A percentile compares a stretch with the other conserved stretches of the same genome.
Conservation (phyloP, 2,329 filamentous ascomycete genomes). For the Fusarium odoratissimum region DNA sequence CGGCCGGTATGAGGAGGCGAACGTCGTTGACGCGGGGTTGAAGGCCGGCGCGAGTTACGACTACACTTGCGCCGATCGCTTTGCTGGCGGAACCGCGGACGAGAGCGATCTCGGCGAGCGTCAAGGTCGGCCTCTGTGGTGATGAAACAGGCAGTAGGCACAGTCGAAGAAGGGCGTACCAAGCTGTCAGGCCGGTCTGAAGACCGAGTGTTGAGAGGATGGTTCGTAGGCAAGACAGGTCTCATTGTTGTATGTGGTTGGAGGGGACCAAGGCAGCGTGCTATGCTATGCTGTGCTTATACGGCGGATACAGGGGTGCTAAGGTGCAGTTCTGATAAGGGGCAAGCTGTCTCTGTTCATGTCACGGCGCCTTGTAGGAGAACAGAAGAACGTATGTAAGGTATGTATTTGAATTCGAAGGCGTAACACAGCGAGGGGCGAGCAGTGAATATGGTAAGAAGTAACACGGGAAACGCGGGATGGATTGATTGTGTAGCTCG, state of each 20-base stretch:
- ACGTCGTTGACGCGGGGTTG: slow-evolving; percentile 31
- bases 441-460: not conserved
- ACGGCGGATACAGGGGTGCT: slow-evolving; percentile 5
- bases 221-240: slow-evolving; percentile 40
- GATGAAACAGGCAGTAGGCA: slow-evolving; percentile 51
- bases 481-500: slow-evolving; percentile 16
- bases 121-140: slow-evolving; percentile 51
- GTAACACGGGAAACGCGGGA: slow-evolving; percentile 18
- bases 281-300: slow-evolving; percentile 5
- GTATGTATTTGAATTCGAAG: not conserved
- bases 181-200: slow-evolving; percentile 39
- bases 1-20: slow-evolving; percentile 27
- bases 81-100: slow-evolving; percentile 37
- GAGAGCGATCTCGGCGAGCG: slow-evolving; percentile 38
- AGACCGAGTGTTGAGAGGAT: slow-evolving; percentile 35
- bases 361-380: slow-evolving; percentile 8
- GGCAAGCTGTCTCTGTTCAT: slow-evolving; percentile 18
- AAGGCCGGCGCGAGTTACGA: slow-evolving; percentile 28
- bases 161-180: slow-evolving; percentile 31
- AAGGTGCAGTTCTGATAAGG: slow-evolving; percentile 15
- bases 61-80: slow-evolving; percentile 39
- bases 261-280: slow-evolving; percentile 8
- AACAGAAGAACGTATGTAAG: not conserved
- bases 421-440: not conserved
- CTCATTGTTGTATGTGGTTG: slow-evolving; percentile 40